These are phyloP conservation scores for Bipolaris bicolor DNA, from an alignment of 2,329 filamentous ascomycete genomes.

Conservation along the genomic window DNA sequence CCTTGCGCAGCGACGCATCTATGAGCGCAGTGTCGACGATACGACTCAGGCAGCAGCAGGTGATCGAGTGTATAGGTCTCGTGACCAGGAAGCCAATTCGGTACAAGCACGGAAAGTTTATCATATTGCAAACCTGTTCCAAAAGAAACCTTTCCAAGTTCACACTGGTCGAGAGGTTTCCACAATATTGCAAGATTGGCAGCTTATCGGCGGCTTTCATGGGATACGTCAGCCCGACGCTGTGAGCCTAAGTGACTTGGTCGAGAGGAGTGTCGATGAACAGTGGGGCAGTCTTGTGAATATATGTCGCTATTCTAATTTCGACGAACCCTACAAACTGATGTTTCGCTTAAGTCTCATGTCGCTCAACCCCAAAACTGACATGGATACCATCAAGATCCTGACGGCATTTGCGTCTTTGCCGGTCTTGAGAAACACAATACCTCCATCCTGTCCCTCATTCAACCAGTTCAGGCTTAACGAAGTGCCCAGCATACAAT, in stretches of 20 bases:
- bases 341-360: slow-evolving; percentile 54
- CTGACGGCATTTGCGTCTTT: slow-evolving; percentile 51
- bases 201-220: slow-evolving; percentile 25
- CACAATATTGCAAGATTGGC: slow-evolving; percentile 19
- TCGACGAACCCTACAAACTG: slow-evolving; percentile 40
- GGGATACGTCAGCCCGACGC: slow-evolving; percentile 1
- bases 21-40: slow-evolving; percentile 15
- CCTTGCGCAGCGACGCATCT: slow-evolving; percentile 15
- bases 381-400: slow-evolving; percentile 47
- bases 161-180: slow-evolving; percentile 18
- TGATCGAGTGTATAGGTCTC: slow-evolving; percentile 18
- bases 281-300: slow-evolving; percentile 53
- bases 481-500: slow-evolving; percentile 41
- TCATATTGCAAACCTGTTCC: slow-evolving; percentile 18
- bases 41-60: background rate
- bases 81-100: slow-evolving; percentile 17
- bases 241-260: slow-evolving; percentile 18
- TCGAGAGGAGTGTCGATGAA: slow-evolving; percentile 42
- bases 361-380: slow-evolving; percentile 45
- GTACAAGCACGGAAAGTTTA: slow-evolving; percentile 21
- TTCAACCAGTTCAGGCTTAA: slow-evolving; percentile 43
- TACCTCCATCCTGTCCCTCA: slow-evolving; percentile 41
- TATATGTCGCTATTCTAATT: slow-evolving; percentile 37
- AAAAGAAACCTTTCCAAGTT: slow-evolving; percentile 14
- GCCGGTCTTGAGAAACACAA: slow-evolving; percentile 46